Base-by-base conservation (phyloP, 208 protist genomes). In the Crithidia mellificae region DNA sequence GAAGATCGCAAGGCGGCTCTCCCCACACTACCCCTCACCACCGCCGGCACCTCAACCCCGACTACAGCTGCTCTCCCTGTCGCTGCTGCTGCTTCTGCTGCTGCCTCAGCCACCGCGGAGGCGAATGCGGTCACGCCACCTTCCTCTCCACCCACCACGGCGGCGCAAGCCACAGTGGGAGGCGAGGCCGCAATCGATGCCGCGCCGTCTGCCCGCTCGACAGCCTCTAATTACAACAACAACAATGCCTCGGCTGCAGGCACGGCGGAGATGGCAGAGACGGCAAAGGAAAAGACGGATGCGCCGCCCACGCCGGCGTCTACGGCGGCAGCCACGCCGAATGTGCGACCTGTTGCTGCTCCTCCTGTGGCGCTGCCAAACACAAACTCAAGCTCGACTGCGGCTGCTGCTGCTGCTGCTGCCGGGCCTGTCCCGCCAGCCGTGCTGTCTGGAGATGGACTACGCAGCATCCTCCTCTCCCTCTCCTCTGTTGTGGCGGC, bases 391-490 rank as follows among this genome's bases (percentile, higher is more conserved):
- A n/a, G n/a, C n/a, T n/a, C n/a, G n/a, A n/a, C n/a, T n/a, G n/a
- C n/a, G n/a, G n/a, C 5, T 17, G 2, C 36, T 39, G 25, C 57
- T 29, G 25, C n/a, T 22, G 30, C 44, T 2, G 0, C 44, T n/a
- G 44, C 39, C 25, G 17, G 12, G 9, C 11, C 32, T 15, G 54
- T 19, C 22, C 47, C 36, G n/a, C 27, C 63, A 15, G 63, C 56
- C 17, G 56, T 69, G 22, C 11, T 76, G 22, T 70, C 70, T 19
- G 47, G 20, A 0, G 70, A 69, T 6, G 63, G 70, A 2, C 55
- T 76, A 19, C 53, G 50, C 27, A 46, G 43, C 14, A 58, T 76
- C 12, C 19, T 76, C 7, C 6, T 32, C 2, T 70, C 63, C 15
- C 70, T 76, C 20, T 51, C 70, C 8, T 29, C 55, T 22, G 15